Evolutionary conservation across 306 rosid genomes (phyloP).

Genomic region (Morella rubra): DNA sequence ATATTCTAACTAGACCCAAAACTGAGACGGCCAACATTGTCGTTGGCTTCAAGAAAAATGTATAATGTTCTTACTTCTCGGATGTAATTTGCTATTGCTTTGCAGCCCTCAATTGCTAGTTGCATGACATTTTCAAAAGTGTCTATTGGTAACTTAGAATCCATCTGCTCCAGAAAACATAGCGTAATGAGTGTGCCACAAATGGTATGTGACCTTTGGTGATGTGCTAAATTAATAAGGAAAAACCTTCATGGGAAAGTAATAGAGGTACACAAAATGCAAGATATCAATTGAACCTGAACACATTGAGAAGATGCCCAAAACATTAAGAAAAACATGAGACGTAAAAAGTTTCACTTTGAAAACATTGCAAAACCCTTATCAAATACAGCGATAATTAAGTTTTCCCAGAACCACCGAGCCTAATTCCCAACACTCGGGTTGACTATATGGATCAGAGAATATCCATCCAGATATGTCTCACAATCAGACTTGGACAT

Average conservation of each 20-base stretch:
- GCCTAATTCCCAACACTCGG: neutral
- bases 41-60: neutral
- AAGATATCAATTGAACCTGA: neutral
- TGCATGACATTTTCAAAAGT: slow-evolving; percentile 80
- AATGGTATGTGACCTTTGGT: neutral
- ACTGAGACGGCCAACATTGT: neutral
- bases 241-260: neutral
- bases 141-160: slow-evolving; percentile 82
- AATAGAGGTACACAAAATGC: neutral
- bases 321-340: neutral
- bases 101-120: slow-evolving; percentile 91
- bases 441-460: neutral
- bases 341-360: neutral
- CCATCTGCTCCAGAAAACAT: slow-evolving; percentile 58
- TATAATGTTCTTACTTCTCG: slow-evolving; percentile 53
- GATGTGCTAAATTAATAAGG: neutral
- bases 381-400: neutral
- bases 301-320: neutral
- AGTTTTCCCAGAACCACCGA: neutral
- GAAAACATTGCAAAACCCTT: neutral
- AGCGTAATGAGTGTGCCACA: slow-evolving; percentile 18
- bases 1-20: neutral
- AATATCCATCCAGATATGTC: neutral
- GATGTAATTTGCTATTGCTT: slow-evolving; percentile 78
- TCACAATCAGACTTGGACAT: neutral